Evolutionary conservation across 108 stramenopile species (phyloP).

Genomic region (Skeletonema grethae): DNA sequence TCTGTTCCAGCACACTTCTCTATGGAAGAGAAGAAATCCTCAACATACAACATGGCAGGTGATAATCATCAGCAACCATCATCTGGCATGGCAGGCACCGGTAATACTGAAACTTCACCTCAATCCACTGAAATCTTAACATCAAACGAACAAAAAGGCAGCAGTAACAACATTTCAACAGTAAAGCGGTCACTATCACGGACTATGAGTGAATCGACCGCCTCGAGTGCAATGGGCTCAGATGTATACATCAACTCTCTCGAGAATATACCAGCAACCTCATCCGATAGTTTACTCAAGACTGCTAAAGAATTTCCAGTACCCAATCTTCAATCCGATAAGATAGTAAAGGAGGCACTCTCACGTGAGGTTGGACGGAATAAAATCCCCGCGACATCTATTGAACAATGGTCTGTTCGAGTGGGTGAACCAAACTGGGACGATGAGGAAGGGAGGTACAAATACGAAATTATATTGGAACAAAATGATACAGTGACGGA

Average conservation of each 20-base stretch:
- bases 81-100: background rate
- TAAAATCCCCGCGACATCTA: slow-evolving; percentile 27
- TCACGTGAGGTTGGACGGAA: slow-evolving; percentile 42
- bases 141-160: background rate
- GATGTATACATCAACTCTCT: slow-evolving; percentile 4
- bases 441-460: slow-evolving; percentile 29
- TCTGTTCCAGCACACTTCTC: background rate
- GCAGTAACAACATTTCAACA: background rate
- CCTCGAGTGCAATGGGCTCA: slow-evolving; percentile 4
- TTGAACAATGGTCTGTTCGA: slow-evolving; percentile 21
- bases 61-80: background rate
- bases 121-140: background rate
- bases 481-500: background rate
- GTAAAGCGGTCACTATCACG: background rate
- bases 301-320: slow-evolving; percentile 24
- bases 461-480: slow-evolving; percentile 38
- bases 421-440: slow-evolving; percentile 40
- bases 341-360: slow-evolving; percentile 27
- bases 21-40: background rate
- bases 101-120: background rate
- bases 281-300: background rate
- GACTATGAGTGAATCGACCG: slow-evolving; percentile 2
- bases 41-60: background rate
- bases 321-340: slow-evolving; percentile 33
- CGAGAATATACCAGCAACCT: background rate